A percentile compares a stretch with the other conserved stretches of the same genome.
Evolutionary conservation across 768 basidiomycete genomes (phyloP).

Genomic region (Trametes sanguinea): DNA sequence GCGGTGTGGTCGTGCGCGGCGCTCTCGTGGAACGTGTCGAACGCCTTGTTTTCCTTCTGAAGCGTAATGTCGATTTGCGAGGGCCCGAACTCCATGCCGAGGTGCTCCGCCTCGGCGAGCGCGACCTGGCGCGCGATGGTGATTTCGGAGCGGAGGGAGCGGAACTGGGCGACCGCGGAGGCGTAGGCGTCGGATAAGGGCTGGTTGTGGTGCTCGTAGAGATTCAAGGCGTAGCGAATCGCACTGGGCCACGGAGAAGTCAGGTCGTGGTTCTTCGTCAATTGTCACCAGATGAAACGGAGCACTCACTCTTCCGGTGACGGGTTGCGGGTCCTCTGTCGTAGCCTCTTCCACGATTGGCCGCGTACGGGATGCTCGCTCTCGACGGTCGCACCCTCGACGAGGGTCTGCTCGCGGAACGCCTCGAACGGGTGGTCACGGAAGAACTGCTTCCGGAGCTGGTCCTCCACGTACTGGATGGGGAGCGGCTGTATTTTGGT

Average conservation of each 20-base stretch:
- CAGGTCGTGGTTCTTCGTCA: not conserved
- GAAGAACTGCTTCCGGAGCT: constrained; percentile 88
- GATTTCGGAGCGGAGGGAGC: constrained; percentile 82
- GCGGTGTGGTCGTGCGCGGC: constrained; percentile 39
- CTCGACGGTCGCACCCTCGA: constrained; percentile 66
- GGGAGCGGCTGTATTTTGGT: constrained; percentile 46
- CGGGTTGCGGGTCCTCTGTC: constrained; percentile 82
- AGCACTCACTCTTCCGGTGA: constrained; percentile 83
- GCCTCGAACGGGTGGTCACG: constrained; percentile 96
- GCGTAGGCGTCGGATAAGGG: constrained; percentile 82
- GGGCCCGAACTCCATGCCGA: constrained; percentile 65
- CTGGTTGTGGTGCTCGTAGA: constrained; percentile 63
- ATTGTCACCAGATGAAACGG: not conserved
- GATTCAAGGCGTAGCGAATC: constrained; percentile 76
- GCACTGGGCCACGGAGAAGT: constrained; percentile 49
- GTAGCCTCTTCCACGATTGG: constrained; percentile 70
- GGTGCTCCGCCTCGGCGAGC: constrained; percentile 72
- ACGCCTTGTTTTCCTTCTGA: constrained; percentile 58
- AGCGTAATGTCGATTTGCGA: constrained; percentile 64
- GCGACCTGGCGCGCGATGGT: constrained; percentile 78
- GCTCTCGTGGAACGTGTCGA: constrained; percentile 61
- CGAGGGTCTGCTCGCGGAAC: constrained; percentile 74
- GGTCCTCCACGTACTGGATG: constrained; percentile 82
- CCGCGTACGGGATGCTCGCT: constrained; percentile 60
- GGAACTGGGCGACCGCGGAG: constrained; percentile 80